A percentile compares a stretch with the other conserved stretches of the same genome.
These are phyloP conservation scores for Solanum arcanum DNA, from an alignment of 257 asterid genomes.

Conservation along the genomic window DNA sequence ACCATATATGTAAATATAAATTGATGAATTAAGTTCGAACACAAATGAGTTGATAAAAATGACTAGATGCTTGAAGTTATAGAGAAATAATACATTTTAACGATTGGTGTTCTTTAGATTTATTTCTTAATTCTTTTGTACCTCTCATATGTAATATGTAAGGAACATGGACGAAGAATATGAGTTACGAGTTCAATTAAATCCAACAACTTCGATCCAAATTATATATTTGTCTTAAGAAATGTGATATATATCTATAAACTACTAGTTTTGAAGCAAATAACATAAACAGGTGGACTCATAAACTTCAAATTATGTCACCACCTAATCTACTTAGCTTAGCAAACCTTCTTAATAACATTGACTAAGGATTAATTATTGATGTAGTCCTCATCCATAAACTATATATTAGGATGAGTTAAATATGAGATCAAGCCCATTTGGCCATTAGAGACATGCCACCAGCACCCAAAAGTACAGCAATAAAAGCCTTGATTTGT, in stretches of 20 bases:
- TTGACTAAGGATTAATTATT: background rate
- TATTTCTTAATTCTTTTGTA: background rate
- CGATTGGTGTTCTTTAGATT: background rate
- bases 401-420: background rate
- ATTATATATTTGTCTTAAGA: too few species aligned
- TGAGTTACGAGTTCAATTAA: background rate
- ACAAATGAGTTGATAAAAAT: background rate
- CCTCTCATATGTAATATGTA: background rate
- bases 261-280: background rate
- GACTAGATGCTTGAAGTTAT: background rate
- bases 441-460: conserved; percentile 45
- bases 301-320: background rate
- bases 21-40: background rate
- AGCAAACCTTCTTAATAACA: background rate
- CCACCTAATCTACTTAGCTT: background rate
- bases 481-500: conserved; percentile 14
- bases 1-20: background rate
- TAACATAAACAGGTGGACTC: background rate
- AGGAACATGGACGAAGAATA: background rate
- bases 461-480: conserved; percentile 25
- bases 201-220: accelerated
- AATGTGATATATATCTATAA: too few species aligned
- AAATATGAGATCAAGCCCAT: conserved; percentile 12
- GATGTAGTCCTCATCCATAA: background rate
- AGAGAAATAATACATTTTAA: background rate